phyloP scores from a whole-genome alignment of 768 basidiomycete genomes.

The Boletellus sp. region DNA sequence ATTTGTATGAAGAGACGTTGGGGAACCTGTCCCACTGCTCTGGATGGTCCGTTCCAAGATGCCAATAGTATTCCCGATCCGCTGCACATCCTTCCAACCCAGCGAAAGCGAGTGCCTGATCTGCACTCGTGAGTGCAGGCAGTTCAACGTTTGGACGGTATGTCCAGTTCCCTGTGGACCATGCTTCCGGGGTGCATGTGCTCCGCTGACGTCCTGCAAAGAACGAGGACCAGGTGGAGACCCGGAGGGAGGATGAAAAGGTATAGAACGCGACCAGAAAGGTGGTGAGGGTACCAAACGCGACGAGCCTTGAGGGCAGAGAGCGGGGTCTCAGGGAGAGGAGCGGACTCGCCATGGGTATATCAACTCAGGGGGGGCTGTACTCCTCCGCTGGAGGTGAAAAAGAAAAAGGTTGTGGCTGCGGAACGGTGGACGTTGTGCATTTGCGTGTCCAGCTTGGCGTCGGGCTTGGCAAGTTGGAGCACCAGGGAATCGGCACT shows the following conservation, averaged over 20 bases:
- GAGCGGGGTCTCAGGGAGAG: constrained; percentile 20
- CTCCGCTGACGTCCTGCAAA: constrained; percentile 27
- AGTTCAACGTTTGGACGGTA: constrained; percentile 35
- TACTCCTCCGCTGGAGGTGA: neutral
- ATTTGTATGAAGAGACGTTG: constrained; percentile 46
- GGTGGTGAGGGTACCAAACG: constrained; percentile 25
- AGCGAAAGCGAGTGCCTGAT: constrained; percentile 49
- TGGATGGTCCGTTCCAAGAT: constrained; percentile 50
- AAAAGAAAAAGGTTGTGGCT: neutral
- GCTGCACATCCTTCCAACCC: constrained; percentile 62
- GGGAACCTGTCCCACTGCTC: constrained; percentile 53
- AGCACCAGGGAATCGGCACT: neutral
- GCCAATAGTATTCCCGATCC: constrained; percentile 60
- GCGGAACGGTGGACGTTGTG: neutral
- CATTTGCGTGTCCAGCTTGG: neutral
- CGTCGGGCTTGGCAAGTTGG: neutral
- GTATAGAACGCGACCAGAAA: constrained; percentile 29
- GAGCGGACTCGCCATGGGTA: neutral
- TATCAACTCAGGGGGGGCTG: neutral
- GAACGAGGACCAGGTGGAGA: constrained; percentile 20
- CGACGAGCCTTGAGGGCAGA: constrained; percentile 22
- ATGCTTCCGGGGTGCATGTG: constrained; percentile 35
- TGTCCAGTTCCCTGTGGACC: constrained; percentile 40
- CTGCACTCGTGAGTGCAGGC: constrained; percentile 33
- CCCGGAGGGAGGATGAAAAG: constrained; percentile 21